These are phyloP conservation scores for Colletotrichum spinosum DNA, from an alignment of 2,329 filamentous ascomycete species.

Conservation along the genomic window DNA sequence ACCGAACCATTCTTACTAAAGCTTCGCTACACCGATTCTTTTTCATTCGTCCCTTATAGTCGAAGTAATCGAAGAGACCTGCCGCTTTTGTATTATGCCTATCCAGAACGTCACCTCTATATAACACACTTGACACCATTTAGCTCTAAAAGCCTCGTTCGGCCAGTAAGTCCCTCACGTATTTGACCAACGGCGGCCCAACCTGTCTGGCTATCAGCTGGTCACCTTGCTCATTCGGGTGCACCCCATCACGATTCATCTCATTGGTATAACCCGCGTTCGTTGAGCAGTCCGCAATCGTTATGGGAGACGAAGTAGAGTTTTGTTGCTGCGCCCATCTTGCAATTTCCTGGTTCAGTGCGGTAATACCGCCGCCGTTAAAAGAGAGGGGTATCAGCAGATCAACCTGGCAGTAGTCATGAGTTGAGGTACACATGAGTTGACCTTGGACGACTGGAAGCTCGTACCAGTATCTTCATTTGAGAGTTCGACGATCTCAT, in stretches of 20 bases:
- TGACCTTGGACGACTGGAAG: not conserved
- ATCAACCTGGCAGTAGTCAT: constrained; percentile 44
- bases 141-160: constrained; percentile 8
- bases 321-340: constrained; percentile 50
- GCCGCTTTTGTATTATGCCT: too few relatives aligned
- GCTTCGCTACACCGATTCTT: too few relatives aligned
- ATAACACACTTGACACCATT: too few relatives aligned
- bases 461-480: constrained; percentile 54
- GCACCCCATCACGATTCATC: constrained; percentile 53
- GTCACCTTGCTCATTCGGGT: constrained; percentile 52
- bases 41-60: too few relatives aligned
- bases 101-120: too few relatives aligned
- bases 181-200: constrained; percentile 47
- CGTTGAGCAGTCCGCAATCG: constrained; percentile 51
- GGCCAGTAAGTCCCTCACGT: constrained; percentile 41
- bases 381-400: constrained; percentile 52
- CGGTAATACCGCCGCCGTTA: constrained; percentile 43
- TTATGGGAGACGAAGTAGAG: constrained; percentile 52
- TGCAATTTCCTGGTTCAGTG: constrained; percentile 52
- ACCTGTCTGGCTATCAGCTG: constrained; percentile 47
- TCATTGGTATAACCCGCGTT: constrained; percentile 47
- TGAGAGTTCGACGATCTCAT: constrained; percentile 51
- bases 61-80: too few relatives aligned
- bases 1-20: too few relatives aligned
- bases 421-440: constrained; percentile 27